Evolutionary conservation across 495 filamentous ascomycete genomes (phyloP), one percentile per base, ranked within the genome.

Genomic region (Ascodesmis nigricans): DNA sequence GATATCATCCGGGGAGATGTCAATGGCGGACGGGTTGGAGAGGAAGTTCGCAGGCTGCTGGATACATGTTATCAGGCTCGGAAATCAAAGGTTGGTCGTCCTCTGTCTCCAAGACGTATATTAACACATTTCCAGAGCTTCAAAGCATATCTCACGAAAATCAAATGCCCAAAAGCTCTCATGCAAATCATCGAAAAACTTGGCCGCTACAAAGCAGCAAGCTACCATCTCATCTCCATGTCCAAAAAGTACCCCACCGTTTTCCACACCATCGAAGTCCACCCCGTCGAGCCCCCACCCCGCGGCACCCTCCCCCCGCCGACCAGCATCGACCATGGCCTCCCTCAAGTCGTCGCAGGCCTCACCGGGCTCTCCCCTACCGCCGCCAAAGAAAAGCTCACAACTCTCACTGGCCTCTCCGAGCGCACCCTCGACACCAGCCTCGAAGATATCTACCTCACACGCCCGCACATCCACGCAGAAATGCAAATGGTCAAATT

Each of bases 401-500:
- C 35, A 16, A 25, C 36, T 7, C 21, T 34, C 23, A 49, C 46
- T 19, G 31, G 40, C 4, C 37, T 50, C 10, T 30, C 34, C 2
- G 33, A 17, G n/a, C 32, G 19, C 27, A 41, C 34, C 26, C 30
- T 52, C 5, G 18, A 35, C 7, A 36, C 15, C 10, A 38, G 39
- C 19, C 51, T 43, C 17, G 41, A 44, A 21, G 48, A 52, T 7
- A 29, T 46, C 7, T 52, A 46, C 17, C 39, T 42, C 13, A 34
- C 26, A 1, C 14, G 32, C 13, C 48, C 47, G 11, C 38, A 25
- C 4, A 43, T 45, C n/a, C 48, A 52, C 24, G 48, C 48, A 9
- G 48, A 52, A 35, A 50, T 52, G 21, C 48, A 52, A 24, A 14
- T 52, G 13, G 43, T 52, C 24, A 52, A 50, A 29, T 52, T 42